Base-by-base conservation (phyloP, 495 filamentous ascomycete species). In the Talaromyces proteolyticus region DNA sequence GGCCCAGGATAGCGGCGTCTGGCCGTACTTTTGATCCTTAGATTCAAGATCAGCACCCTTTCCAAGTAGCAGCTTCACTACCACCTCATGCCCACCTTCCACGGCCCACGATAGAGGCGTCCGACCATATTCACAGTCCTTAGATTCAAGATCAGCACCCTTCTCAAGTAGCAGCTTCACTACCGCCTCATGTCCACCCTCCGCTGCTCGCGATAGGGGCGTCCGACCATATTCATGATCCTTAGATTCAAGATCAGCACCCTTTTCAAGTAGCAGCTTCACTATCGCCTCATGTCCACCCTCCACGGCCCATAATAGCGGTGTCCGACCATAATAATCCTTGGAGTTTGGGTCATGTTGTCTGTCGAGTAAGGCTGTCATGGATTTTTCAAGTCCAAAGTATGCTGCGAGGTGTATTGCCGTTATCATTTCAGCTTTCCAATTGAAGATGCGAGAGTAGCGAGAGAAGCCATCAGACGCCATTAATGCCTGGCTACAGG, bases 51-150 rank as follows among this genome's bases (percentile, higher is more conserved):
- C 23, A 22, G 53, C 48, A 38, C 34, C 42, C 8, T 23, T 18
- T 19, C 47, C 36, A 10, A 59, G 47, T 8, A 60, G 55, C 44
- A 54, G 51, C 49, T 54, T 52, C 44, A 56, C 56, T 38, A 48
- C 44, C 40, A 11, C 42, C 38, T 55, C 49, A 51, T 59, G 51
- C 38, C 61, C 62, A 52, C 43, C 46, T 40, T 19, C 50, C 34
- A 53, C 58, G 34, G 56, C 62, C 38, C 44, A 60, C 10, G 29
- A 57, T 12, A 65, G 50, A 16, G 63, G 49, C 19, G 58, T 56
- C 40, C 49, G 45, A 40, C 53, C 53, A 18, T 20, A 44, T 0
- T 45, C 43, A 53, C n/a, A n/a, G n/a, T 66, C 61, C 42, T 50
- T 52, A 43, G 53, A 47, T 26, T 55, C 42, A 23, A 60, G 23